Evolutionary conservation across 495 filamentous ascomycete genomes (phyloP), one percentile per base, ranked within the genome.

Genomic region (Annulohypoxylon bovei): DNA sequence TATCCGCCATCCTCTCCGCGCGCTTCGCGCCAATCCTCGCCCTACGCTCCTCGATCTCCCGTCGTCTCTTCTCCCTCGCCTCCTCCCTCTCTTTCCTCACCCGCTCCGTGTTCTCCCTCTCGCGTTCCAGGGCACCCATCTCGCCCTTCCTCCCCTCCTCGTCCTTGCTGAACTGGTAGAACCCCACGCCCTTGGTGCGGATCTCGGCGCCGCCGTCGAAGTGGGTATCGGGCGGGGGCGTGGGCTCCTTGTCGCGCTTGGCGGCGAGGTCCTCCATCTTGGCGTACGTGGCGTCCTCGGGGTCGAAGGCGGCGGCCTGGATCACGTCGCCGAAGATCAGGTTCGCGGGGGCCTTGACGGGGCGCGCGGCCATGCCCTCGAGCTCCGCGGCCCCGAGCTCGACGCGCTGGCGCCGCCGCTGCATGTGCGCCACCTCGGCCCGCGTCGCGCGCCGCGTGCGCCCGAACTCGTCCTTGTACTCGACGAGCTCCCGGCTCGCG

Each of bases 391-490:
- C 77, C 11, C 83, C 88, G 3, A 83, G 72, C 1, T 75, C 75
- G 12, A 77, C 70, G 40, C 81, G 83, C 30, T 74, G 73, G 27
- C 77, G 79, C 7, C 73, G 78, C 6, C 84, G 83, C 44, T 87
- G 82, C 37, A 89, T 82, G 0, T 82, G 82, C 32, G 85, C 83
- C 0, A 87, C 90, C 55, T 94, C 84, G 0, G 87, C 84, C 32
- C 83, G 82, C 2, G 91, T 94, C 18, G 87, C 91, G 6, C 75
- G 85, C 2, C 93, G 86, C 18, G 88, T 83, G 1, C 95, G 91
- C 4, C 96, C 96, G 71, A 97, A 94, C 68, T 98, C 94, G 77
- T 99, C 95, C 54, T 89, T 86, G 77, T 91, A 97, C 53, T 96
- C 93, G 5, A 98, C 76, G 6, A 91, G 74, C 27, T 92, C 90